phyloP scores from a whole-genome alignment of 169 alveolate genomes.

The Theileria annulata region DNA sequence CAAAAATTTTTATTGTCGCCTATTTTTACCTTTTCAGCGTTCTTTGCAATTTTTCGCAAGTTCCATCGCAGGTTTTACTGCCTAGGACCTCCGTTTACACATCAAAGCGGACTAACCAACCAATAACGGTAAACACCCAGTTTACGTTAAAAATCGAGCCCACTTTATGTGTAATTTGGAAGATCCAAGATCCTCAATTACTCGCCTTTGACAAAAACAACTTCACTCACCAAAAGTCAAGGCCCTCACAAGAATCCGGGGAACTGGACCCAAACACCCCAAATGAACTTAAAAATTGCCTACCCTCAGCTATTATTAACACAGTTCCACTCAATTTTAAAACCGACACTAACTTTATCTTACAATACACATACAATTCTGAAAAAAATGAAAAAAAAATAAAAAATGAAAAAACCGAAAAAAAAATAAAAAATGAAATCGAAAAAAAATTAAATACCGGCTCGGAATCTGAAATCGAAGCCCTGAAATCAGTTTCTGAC shows the following conservation, averaged over 20 bases:
- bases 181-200: constrained; percentile 51
- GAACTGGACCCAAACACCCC: neutral
- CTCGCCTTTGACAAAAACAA: constrained; percentile 11
- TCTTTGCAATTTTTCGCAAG: constrained; percentile 18
- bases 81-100: constrained; percentile 51
- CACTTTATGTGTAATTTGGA: constrained; percentile 62
- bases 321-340: constrained; percentile 5
- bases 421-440: neutral
- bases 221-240: neutral
- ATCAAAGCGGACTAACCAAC: constrained; percentile 9
- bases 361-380: neutral
- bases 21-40: neutral
- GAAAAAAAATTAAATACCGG: neutral
- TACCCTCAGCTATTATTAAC: neutral
- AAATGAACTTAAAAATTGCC: constrained; percentile 2
- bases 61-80: constrained; percentile 60
- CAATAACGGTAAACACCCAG: constrained; percentile 39
- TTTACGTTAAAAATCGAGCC: constrained; percentile 55
- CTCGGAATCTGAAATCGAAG: neutral
- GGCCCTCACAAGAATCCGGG: neutral
- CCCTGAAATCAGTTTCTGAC: neutral
- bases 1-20: neutral
- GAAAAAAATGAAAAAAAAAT: constrained; percentile 24
- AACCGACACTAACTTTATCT: neutral
- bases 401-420: neutral